A percentile compares a stretch with the other conserved stretches of the same genome.
phyloP scores from a whole-genome alignment of 306 rosid genomes.

The Dalbergia cultrata region DNA sequence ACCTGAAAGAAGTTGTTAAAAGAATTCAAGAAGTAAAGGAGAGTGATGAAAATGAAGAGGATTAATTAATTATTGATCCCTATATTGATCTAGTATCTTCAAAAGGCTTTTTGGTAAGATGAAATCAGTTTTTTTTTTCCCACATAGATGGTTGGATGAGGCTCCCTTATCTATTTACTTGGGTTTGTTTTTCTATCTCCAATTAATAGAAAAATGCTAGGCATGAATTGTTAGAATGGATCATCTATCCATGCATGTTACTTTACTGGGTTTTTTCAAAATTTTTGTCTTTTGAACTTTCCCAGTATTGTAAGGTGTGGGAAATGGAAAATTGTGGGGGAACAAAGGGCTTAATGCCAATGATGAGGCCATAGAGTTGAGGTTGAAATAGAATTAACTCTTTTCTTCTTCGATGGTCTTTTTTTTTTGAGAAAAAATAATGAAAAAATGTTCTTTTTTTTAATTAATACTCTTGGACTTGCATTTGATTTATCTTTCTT shows the following conservation, averaged over 20 bases:
- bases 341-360: conserved; percentile 20
- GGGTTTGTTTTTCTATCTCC: background rate
- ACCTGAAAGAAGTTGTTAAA: conserved; percentile 67
- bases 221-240: background rate
- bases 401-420: background rate
- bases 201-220: background rate
- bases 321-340: conserved; percentile 19
- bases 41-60: conserved; percentile 10
- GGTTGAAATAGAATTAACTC: conserved; percentile 27
- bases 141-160: conserved; percentile 19
- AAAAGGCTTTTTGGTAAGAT: conserved; percentile 6
- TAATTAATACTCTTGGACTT: background rate
- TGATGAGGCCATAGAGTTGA: conserved; percentile 28
- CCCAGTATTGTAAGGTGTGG: conserved; percentile 5
- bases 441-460: background rate
- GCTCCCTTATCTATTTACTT: too few species aligned
- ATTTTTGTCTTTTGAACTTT: background rate
- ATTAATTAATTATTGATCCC: background rate
- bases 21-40: conserved; percentile 71
- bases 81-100: background rate
- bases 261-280: background rate
- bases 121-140: conserved; percentile 46
- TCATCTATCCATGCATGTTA: background rate
- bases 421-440: background rate
- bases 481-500: background rate